Base-by-base conservation (phyloP, 371 early-diverging fungal genomes). In the Chytridium lagenaria region DNA sequence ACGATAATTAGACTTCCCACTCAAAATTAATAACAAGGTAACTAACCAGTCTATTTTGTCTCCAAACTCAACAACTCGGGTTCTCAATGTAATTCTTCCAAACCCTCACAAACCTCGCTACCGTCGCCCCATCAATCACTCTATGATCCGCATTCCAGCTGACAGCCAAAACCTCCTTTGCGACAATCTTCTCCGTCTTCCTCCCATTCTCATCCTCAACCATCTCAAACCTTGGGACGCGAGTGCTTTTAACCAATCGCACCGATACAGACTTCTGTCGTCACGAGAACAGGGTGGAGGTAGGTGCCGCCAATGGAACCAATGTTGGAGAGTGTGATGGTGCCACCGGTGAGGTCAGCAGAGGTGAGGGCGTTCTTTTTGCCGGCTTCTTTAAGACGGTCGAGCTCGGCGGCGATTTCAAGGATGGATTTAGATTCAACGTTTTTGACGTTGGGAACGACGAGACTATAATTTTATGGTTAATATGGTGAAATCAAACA, bases 121-220 rank as follows among this genome's bases (percentile, higher is more conserved):
- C 87, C 0, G 98, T 97, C 2, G 97, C 99, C 26, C 99, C 99
- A 80, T 98, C 98, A 72, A 98, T 88, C n/a, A 98, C 92, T 31
- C 98, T 88, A 80, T 98, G 98, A 81, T 98, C 98, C 3, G 98
- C 98, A 1, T 92, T 90, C 92, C 94, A 97, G 85, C 94, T 94
- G 33, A 95, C 84, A 19, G 89, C 88, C 75, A 96, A 80, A 15
- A 96, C 82, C 55, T 81, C 74, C 73, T 90, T 90, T 1, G 92
- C 86, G 0, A 93, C 90, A 16, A 98, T 88, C 31, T 34, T 77
- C 74, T 91, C 91, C 1, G 70, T 75, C 57, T 73, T 44, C 28
- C 67, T 77, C 37, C 87, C 87, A 28, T 84, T 85, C 49, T 83
- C 80, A 55, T 87, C 87, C 39, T 77, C 74, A 7, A 85, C 77